Evolutionary conservation across 2,329 filamentous ascomycete genomes (phyloP).

Genomic region (Aspergillus melleus): DNA sequence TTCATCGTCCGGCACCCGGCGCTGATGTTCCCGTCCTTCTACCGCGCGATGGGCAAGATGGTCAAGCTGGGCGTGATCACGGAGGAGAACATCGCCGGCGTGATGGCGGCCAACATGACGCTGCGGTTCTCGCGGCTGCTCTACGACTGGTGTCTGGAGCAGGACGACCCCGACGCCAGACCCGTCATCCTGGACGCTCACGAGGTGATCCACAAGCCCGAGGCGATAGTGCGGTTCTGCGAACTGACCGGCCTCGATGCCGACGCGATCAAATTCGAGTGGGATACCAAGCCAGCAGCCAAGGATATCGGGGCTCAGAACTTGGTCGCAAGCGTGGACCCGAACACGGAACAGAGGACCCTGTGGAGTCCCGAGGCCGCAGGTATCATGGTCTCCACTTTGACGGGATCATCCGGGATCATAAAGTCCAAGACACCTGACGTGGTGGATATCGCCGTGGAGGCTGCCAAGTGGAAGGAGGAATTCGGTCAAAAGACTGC

Average conservation of each 20-base stretch:
- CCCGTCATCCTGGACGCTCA: conserved; percentile 41
- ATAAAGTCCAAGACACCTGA: conserved; percentile 30
- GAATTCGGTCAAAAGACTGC: conserved; percentile 35
- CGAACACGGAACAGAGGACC: conserved; percentile 8
- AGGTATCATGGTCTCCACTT: conserved; percentile 29
- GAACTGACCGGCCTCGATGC: conserved; percentile 35
- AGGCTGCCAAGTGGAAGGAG: conserved; percentile 36
- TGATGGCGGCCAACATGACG: conserved; percentile 26
- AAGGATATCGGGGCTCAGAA: neutral
- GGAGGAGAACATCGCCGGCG: conserved; percentile 15
- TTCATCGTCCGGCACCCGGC: conserved; percentile 44
- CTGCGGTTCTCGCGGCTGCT: conserved; percentile 33
- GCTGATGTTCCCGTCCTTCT: conserved; percentile 40
- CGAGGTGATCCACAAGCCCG: conserved; percentile 37
- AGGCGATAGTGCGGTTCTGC: conserved; percentile 30
- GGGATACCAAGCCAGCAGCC: conserved; percentile 22
- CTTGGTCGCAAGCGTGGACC: neutral
- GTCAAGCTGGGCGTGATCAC: conserved; percentile 14
- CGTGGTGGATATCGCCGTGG: conserved; percentile 34
- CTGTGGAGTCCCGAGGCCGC: neutral
- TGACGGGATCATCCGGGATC: conserved; percentile 32
- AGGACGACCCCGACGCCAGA: conserved; percentile 15
- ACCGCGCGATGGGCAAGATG: conserved; percentile 30
- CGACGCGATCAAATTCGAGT: conserved; percentile 30
- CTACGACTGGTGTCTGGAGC: conserved; percentile 37